Evolutionary conservation across 179 eudicot genomes (phyloP).

Genomic region (Carnegiea gigantea): DNA sequence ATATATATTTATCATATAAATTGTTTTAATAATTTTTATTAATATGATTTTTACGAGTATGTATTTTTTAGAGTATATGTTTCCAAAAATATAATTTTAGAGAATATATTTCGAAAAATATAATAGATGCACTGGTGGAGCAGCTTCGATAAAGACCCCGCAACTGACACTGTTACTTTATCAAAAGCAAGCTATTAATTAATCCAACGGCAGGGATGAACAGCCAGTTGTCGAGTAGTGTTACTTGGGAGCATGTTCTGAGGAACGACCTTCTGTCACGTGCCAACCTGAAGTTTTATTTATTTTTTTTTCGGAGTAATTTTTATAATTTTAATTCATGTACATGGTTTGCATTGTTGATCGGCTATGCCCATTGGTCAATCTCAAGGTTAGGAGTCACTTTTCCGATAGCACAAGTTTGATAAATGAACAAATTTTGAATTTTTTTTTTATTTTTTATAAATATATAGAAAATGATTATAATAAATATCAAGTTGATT

Average conservation of each 20-base stretch:
- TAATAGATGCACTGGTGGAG: background rate
- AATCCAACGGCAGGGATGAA: background rate
- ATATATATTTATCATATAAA: too few species aligned
- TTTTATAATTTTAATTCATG: background rate
- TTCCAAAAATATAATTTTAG: too few species aligned
- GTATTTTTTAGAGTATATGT: too few species aligned
- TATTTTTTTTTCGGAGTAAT: background rate
- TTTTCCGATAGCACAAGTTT: background rate
- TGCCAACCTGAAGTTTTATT: constrained; percentile 11
- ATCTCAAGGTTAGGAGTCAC: background rate
- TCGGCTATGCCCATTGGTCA: too few species aligned
- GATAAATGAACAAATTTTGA: background rate
- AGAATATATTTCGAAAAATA: too few species aligned
- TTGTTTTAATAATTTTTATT: too few species aligned
- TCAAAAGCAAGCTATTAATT: background rate
- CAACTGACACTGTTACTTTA: background rate
- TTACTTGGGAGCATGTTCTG: constrained; percentile 14
- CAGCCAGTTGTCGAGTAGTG: constrained; percentile 16
- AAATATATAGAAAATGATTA: background rate
- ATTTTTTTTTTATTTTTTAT: background rate
- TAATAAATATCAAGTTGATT: background rate
- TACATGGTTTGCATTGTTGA: too few species aligned
- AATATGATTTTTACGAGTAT: too few species aligned
- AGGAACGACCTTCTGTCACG: constrained; percentile 16
- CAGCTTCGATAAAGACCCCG: background rate